These are phyloP conservation scores for Sugiyamaella smithiae DNA, from an alignment of 805 yeast species.

Conservation along the genomic window DNA sequence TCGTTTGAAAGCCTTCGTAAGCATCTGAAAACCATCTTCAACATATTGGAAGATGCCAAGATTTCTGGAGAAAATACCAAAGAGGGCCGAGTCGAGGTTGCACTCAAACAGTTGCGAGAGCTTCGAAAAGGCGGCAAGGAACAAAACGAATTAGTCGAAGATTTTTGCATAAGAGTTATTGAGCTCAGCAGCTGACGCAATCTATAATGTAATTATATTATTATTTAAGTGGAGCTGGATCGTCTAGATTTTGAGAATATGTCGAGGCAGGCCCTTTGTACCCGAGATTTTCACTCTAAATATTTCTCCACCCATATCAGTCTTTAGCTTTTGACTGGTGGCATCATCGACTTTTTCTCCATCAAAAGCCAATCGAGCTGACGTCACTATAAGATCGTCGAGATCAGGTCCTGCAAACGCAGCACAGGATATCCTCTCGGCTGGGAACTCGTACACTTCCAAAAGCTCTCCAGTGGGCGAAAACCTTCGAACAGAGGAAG, in stretches of 20 bases:
- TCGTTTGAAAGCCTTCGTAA: slow-evolving; percentile 51
- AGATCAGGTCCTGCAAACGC: slow-evolving; percentile 60
- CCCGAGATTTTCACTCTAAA: slow-evolving; percentile 27
- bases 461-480: slow-evolving; percentile 49
- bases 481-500: slow-evolving; percentile 54
- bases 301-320: slow-evolving; percentile 28
- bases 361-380: slow-evolving; percentile 36
- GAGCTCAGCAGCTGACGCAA: too few relatives aligned
- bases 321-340: slow-evolving; percentile 20
- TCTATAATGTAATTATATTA: slow-evolving; percentile 1
- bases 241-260: slow-evolving; percentile 8
- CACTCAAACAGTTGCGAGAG: slow-evolving; percentile 57
- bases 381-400: slow-evolving; percentile 63
- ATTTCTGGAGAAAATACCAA: slow-evolving; percentile 48
- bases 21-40: slow-evolving; percentile 51
- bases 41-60: slow-evolving; percentile 46
- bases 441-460: slow-evolving; percentile 55
- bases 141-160: slow-evolving; percentile 66
- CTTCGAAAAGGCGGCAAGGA: slow-evolving; percentile 64
- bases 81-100: slow-evolving; percentile 58
- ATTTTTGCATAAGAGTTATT: slow-evolving; percentile 51
- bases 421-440: slow-evolving; percentile 60
- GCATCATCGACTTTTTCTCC: slow-evolving; percentile 9
- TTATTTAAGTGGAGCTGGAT: background rate
- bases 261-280: slow-evolving; percentile 18